Conservation (phyloP, 2,329 filamentous ascomycete genomes). For the Cadophora gregata region DNA sequence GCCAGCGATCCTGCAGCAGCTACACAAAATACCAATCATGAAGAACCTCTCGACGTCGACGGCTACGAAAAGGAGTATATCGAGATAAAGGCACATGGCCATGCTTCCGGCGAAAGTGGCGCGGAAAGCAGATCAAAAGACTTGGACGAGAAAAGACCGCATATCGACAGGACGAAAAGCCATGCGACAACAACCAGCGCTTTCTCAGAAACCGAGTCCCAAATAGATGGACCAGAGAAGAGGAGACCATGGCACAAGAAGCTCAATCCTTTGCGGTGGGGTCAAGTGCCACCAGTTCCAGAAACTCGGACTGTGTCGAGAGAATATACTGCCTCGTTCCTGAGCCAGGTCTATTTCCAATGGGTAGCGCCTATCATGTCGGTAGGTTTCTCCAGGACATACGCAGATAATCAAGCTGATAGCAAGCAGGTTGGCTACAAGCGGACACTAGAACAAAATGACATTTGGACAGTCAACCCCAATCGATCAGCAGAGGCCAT, state of each 20-base stretch:
- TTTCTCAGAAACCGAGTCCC: slow-evolving; percentile 49
- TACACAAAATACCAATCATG: slow-evolving; percentile 27
- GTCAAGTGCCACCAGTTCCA: slow-evolving; percentile 60
- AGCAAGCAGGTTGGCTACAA: slow-evolving; percentile 77
- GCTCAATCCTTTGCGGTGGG: slow-evolving; percentile 67
- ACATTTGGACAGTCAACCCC: slow-evolving; percentile 90
- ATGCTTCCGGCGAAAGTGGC: slow-evolving; percentile 32
- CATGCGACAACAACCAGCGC: slow-evolving; percentile 60
- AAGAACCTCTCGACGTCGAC: slow-evolving; percentile 32
- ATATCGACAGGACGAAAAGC: slow-evolving; percentile 54
- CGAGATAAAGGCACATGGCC: slow-evolving; percentile 33
- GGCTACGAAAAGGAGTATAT: slow-evolving; percentile 40
- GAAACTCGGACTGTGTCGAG: slow-evolving; percentile 60
- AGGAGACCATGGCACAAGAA: slow-evolving; percentile 69
- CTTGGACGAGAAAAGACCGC: slow-evolving; percentile 38
- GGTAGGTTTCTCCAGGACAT: slow-evolving; percentile 51
- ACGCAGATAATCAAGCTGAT: slow-evolving; percentile 31
- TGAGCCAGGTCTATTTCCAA: slow-evolving; percentile 80
- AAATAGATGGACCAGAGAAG: slow-evolving; percentile 39
- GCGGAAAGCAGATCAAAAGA: slow-evolving; percentile 24
- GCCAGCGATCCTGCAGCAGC: slow-evolving; percentile 18
- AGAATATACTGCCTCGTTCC: slow-evolving; percentile 75
- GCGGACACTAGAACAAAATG: slow-evolving; percentile 79
- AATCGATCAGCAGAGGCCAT: slow-evolving; percentile 74
- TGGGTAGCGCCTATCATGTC: slow-evolving; percentile 92